These are phyloP conservation scores for Podaxis mareebaensis DNA, from an alignment of 768 basidiomycete genomes.

Conservation along the genomic window DNA sequence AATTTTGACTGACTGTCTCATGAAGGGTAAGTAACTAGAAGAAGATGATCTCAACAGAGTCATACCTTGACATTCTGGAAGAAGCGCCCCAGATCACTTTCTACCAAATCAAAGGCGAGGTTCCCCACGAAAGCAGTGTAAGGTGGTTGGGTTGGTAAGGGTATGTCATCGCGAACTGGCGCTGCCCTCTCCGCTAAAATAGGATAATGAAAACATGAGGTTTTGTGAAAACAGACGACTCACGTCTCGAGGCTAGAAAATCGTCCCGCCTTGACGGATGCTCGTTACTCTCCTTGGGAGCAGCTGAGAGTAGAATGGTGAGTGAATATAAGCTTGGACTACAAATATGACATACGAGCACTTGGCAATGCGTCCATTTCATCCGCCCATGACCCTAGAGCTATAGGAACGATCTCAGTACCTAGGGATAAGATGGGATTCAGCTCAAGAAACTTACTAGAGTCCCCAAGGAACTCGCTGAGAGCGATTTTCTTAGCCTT, in stretches of 20 bases:
- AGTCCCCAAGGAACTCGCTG: conserved; percentile 90
- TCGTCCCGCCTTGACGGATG: conserved; percentile 57
- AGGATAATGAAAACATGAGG: conserved; percentile 15
- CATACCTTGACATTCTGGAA: conserved; percentile 68
- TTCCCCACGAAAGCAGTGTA: conserved; percentile 98
- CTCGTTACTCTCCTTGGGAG: conserved; percentile 70
- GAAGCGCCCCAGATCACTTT: conserved; percentile 78
- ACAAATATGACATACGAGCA: conserved; percentile 69
- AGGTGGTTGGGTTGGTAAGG: conserved; percentile 93
- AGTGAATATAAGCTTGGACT: neutral
- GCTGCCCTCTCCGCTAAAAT: conserved; percentile 52
- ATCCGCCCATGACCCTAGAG: conserved; percentile 96
- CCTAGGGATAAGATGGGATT: conserved; percentile 20
- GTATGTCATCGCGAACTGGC: conserved; percentile 84
- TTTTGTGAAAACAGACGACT: conserved; percentile 23
- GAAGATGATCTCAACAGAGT: neutral
- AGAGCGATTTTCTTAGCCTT: conserved; percentile 92
- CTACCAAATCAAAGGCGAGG: conserved; percentile 88
- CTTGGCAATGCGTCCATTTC: conserved; percentile 94
- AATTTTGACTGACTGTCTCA: conserved; percentile 88
- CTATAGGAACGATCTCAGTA: conserved; percentile 38
- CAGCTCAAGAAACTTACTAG: conserved; percentile 49
- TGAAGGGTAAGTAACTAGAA: conserved; percentile 7
- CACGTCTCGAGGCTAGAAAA: conserved; percentile 61
- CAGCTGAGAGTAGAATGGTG: conserved; percentile 46